Evolutionary conservation across 129 eudicot genomes (phyloP), one percentile per base, ranked within the genome.

Genomic region (Oenanthe sinensis): DNA sequence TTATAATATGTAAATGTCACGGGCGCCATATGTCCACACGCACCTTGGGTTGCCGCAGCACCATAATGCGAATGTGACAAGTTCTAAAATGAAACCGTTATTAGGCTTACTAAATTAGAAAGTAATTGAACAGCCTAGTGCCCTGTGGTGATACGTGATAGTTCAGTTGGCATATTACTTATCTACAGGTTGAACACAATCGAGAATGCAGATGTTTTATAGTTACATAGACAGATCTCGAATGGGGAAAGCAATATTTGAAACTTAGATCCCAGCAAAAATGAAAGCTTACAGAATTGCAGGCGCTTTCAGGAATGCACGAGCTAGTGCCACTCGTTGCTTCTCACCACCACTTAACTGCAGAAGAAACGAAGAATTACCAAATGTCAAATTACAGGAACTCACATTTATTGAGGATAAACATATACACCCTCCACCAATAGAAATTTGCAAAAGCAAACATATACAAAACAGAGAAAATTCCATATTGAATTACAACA

Each of bases 271-370:
- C 48, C 60, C 63, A 63, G 8, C 54, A 45, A 46, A 43, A 52
- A 39, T 13, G 33, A 43, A n/a, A 75, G 58, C 97, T 85, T 89
- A 94, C 98, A 94, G 48, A 76, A 94, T 86, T 37, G 93, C 77
- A 70, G 98, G 96, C 43, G 96, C 93, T 90, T 94, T 94, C 76
- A 94, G 81, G 87, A 94, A 94, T 44, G 98, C 91, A 77, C 98
- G 97, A 75, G 98, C 97, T 75, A 94, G 83, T 74, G 98, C 90
- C 70, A 94, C 96, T 80, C 98, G 86, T 79, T 94, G 98, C 88
- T 94, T 94, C 81, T 94, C 98, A 85, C 98, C 98, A 46, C 98
- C 98, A 76, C 98, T 94, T 81, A 94, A 87, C 98, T 94, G 94
- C 85, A 86, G 46, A 48, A 79, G 77, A 26, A 75, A 58, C 49